phyloP scores from a whole-genome alignment of 345 rosid species.

The Toxicodendron radicans region DNA sequence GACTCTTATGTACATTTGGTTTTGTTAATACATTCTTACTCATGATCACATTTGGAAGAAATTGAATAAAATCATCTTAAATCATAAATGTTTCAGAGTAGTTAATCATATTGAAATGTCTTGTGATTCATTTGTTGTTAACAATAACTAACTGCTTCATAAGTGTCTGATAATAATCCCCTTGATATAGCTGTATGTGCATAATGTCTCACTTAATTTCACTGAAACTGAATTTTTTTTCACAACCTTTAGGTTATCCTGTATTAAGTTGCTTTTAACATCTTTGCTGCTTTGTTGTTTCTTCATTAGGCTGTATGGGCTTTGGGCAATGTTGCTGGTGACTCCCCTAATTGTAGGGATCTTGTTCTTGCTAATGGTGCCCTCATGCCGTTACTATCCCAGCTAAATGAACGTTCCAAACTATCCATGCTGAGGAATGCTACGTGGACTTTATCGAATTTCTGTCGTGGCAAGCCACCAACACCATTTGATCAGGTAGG shows the following conservation, averaged over 20 bases:
- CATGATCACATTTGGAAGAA: background rate
- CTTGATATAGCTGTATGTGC: background rate
- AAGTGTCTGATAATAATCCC: background rate
- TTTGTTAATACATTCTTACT: background rate
- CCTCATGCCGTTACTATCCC: constrained; percentile 61
- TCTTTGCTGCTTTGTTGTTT: constrained; percentile 9
- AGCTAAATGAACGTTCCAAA: constrained; percentile 63
- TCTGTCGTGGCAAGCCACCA: constrained; percentile 79
- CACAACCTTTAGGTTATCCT: background rate
- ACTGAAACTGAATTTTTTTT: no score
- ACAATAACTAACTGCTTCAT: background rate
- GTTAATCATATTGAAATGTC: background rate
- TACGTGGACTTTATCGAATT: constrained; percentile 75
- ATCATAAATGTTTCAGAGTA: background rate
- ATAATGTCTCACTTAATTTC: background rate
- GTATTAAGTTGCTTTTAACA: background rate
- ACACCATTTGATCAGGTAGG: constrained; percentile 71
- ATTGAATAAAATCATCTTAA: background rate
- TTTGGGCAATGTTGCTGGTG: constrained; percentile 80
- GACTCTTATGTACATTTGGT: constrained; percentile 9
- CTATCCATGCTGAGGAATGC: constrained; percentile 78
- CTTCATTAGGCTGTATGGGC: constrained; percentile 71
- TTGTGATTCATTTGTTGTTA: constrained; percentile 1
- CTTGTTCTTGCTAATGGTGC: constrained; percentile 71
- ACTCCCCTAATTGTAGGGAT: constrained; percentile 70